Conservation (phyloP, 345 rosid genomes). For the Eucalyptus tenuipes region DNA sequence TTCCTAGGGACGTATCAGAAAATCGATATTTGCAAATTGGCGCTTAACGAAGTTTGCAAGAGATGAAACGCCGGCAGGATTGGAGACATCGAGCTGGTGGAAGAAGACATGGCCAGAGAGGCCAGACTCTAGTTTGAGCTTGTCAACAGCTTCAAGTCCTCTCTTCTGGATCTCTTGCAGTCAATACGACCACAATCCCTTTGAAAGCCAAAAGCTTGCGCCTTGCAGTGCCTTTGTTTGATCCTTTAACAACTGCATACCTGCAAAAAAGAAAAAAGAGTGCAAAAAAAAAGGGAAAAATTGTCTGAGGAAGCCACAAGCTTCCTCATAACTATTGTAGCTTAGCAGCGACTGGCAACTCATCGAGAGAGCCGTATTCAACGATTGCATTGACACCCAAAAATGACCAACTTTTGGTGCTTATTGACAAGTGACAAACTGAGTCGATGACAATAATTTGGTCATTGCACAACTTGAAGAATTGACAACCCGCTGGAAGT, state of each 20-base stretch:
- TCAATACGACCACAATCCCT: not conserved
- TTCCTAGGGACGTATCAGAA: constrained; percentile 5
- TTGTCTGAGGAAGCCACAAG: not conserved
- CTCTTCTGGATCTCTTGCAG: constrained; percentile 6
- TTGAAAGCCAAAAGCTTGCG: constrained; percentile 11
- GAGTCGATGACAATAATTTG: not conserved
- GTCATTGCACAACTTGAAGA: not conserved
- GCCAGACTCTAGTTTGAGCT: constrained; percentile 3
- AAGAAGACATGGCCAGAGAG: constrained; percentile 10
- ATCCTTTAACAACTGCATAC: not conserved
- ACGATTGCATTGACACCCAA: not conserved
- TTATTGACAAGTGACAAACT: not conserved
- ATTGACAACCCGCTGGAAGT: not conserved
- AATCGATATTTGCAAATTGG: constrained; percentile 18
- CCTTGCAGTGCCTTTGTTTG: not conserved
- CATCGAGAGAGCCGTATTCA: not conserved
- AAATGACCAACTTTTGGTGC: not conserved
- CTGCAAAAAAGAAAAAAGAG: not conserved
- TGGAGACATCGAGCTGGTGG: constrained; percentile 24
- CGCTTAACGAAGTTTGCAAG: constrained; percentile 13
- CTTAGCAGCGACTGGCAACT: not conserved
- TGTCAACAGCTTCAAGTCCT: constrained; percentile 21
- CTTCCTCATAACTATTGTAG: not conserved
- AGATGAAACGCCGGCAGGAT: constrained; percentile 1
- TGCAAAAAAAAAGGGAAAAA: not conserved